A percentile compares a stretch with the other conserved stretches of the same genome.
phyloP scores from a whole-genome alignment of 257 asterid species.

The Fraxinus excelsior region DNA sequence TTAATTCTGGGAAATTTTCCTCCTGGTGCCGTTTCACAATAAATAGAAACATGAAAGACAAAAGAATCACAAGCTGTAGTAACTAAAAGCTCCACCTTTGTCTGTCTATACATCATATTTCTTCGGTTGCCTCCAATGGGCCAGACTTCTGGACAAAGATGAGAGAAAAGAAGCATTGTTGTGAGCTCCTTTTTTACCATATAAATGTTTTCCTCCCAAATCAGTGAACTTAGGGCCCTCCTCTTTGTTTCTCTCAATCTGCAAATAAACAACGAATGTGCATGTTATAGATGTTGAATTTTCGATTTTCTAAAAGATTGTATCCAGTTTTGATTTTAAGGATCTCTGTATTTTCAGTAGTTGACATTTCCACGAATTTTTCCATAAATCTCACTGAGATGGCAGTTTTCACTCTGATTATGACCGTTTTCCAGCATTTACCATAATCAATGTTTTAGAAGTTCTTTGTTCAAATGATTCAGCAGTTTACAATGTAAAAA shows the following conservation, averaged over 20 bases:
- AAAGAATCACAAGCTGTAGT: conserved; percentile 38
- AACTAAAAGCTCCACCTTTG: conserved; percentile 3
- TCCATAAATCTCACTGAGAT: background rate
- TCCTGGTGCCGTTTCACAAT: background rate
- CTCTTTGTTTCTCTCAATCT: conserved; percentile 91
- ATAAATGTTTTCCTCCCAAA: conserved; percentile 90
- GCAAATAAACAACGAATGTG: conserved; percentile 25
- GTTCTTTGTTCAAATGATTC: background rate
- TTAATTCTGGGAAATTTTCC: background rate
- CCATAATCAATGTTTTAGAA: background rate
- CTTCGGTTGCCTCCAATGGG: conserved; percentile 77
- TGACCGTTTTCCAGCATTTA: background rate
- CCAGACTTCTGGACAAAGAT: conserved; percentile 65
- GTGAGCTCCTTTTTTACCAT: conserved; percentile 70
- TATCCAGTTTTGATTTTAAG: background rate
- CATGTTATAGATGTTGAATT: background rate
- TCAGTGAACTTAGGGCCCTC: conserved; percentile 92
- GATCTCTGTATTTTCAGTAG: background rate
- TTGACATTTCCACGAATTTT: background rate
- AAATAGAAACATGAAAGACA: conserved; percentile 17
- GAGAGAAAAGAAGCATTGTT: conserved; percentile 56
- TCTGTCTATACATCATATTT: conserved; percentile 60
- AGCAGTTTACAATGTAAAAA: background rate
- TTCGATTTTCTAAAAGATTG: background rate
- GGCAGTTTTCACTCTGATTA: background rate